Base-by-base conservation (phyloP, 768 basidiomycete genomes). In the Terana coerulea region DNA sequence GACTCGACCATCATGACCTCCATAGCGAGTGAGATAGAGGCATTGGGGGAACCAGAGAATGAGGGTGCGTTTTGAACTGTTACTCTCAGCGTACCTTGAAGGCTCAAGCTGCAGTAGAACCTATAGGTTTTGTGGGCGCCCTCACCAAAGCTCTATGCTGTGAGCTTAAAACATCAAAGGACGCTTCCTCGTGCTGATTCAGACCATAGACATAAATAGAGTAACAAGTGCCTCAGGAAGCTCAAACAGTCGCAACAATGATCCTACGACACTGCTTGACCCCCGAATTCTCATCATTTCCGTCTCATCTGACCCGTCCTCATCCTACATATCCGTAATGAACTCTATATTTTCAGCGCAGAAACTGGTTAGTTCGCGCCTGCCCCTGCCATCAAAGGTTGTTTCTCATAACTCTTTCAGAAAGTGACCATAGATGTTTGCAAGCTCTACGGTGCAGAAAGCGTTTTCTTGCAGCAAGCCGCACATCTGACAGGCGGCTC, bases 281-380 rank as follows among this genome's bases (percentile, higher is more conserved):
- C 78, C 86, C 0, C 73, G 83, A 8, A 84, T 89, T 45, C 67
- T 88, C 45, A 75, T 98, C 56, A 75, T 99, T 47, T 95, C 93
- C 34, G 93, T 97, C 49, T 95, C 95, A 10, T 91, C 91, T 14
- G 90, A 95, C 69, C 76, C 86, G 25, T 86, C 90, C 8, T 78
- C 85, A 7, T 91, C 94, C 9, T 99, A 99, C 69, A 95, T 98
- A 43, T 91, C 95, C 22, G 85, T 98, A 65, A 99, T 99, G 97
- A 98, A 98, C 66, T 86, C 94, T 48, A 98, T 98, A 43, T 99
- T 99, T 70, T 94, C 95, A 15, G 97, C 97, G 4, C 97, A 99
- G 69, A 99, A 99, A 73, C 76, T 93, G 59, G 95, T 91, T 56
- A 59, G 86, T 68, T 28, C 10, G 50, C 46, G 22, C 52, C 35